Base-by-base conservation (phyloP, 2,329 filamentous ascomycete species). In the Xylaria polymorpha region DNA sequence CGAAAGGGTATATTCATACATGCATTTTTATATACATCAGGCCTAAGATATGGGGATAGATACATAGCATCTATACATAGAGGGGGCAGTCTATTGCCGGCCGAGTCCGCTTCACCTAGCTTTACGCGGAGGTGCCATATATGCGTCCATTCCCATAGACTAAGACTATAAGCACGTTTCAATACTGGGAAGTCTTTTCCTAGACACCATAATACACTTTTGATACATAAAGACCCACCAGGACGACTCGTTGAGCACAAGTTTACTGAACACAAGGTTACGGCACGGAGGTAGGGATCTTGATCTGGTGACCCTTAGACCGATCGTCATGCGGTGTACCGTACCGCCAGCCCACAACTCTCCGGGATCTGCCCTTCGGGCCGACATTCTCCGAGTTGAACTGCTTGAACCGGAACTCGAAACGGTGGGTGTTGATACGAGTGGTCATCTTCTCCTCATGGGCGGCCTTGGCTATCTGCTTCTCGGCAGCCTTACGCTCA, bases 261-360 rank as follows among this genome's bases (percentile, higher is more conserved):
- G 22, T 67, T 83, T 74, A 88, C 68, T 43, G 22, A 56, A 41
- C 62, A 60, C 44, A 43, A 35, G 22, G 68, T 83, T 74, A 88
- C 68, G 85, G 86, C 64, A 91, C 88, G 62, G 83, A 86, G 43
- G 86, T 90, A 25, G 90, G 90, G 76, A 92, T 91, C 85, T 91
- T 92, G 81, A 90, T 80, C 77, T 86, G 76, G 25, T 86, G 76
- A n/a, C 87, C 89, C 74, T 85, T 87, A 80, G 85, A 87, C 66
- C 90, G 85, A 76, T 92, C 90, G 75, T 87, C 83, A 71, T 84
- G 83, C 12, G 90, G 90, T 69, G 85, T 85, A 69, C 90, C 90
- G 73, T 92, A 92, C 68, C 88, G 82, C 85, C 86, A 89, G 22
- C 90, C 90, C 1, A 87, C 84, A 14, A 82, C 88, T 32, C 78